A percentile compares a stretch with the other conserved stretches of the same genome.
Conservation (phyloP, 2,329 filamentous ascomycete species). For the Trichoderma harzianum region DNA sequence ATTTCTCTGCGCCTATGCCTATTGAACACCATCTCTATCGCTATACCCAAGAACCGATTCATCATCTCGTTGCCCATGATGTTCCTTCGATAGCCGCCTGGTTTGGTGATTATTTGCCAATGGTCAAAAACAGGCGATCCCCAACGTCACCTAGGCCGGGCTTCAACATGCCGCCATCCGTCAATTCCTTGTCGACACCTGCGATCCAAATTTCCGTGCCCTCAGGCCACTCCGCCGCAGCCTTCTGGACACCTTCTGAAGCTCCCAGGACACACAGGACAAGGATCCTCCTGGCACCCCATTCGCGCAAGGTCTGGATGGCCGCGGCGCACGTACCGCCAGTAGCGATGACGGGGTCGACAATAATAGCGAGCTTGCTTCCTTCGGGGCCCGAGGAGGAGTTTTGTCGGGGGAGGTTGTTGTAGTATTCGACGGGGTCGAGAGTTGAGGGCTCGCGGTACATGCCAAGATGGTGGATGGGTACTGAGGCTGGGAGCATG, state of each 20-base stretch:
- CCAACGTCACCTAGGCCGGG: conserved; percentile 89
- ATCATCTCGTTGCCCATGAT: conserved; percentile 8
- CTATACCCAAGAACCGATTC: not conserved
- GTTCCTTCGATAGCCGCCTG: not conserved
- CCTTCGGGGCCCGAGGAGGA: conserved; percentile 29
- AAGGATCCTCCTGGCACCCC: conserved; percentile 81
- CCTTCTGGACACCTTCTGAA: conserved; percentile 63
- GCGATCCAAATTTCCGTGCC: conserved; percentile 79
- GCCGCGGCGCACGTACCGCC: conserved; percentile 86
- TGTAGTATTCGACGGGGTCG: conserved; percentile 94
- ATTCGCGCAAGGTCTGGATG: conserved; percentile 83
- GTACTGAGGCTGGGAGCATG: conserved; percentile 74
- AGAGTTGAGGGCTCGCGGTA: conserved; percentile 87
- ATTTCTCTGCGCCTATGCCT: not conserved
- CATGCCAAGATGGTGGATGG: conserved; percentile 89
- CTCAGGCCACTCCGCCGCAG: conserved; percentile 74
- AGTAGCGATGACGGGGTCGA: conserved; percentile 92
- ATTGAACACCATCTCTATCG: conserved; percentile 17
- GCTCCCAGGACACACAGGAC: conserved; percentile 75
- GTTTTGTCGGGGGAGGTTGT: conserved; percentile 81
- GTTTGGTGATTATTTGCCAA: conserved; percentile 64
- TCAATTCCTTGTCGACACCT: conserved; percentile 70
- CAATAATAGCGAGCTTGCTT: conserved; percentile 68
- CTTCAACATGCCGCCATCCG: conserved; percentile 82
- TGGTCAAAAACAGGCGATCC: conserved; percentile 82